Percentiles rank a stretch among this genome's conserved stretches.
phyloP scores from a whole-genome alignment of 495 filamentous ascomycete species.

The Hypoxylon lenormandii region DNA sequence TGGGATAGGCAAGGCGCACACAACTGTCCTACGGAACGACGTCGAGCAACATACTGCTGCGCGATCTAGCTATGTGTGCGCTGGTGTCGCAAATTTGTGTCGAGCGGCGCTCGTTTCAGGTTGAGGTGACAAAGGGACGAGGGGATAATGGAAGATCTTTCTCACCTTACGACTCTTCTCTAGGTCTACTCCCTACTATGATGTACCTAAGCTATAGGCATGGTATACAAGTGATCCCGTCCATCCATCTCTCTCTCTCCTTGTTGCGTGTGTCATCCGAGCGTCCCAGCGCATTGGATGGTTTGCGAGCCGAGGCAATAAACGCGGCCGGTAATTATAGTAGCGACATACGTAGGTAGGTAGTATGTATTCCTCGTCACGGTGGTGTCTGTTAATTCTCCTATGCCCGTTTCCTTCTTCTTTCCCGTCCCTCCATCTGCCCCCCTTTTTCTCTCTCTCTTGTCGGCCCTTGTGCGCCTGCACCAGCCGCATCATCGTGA shows the following conservation, averaged over 20 bases:
- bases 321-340: conserved; percentile 9
- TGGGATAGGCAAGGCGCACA: conserved; percentile 6
- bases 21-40: conserved; percentile 20
- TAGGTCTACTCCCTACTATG: too few relatives aligned
- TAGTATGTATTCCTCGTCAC: too few relatives aligned
- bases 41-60: conserved; percentile 29
- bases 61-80: conserved; percentile 27
- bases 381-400: conserved; percentile 35
- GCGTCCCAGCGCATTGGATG: conserved; percentile 18
- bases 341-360: background rate
- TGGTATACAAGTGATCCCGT: too few relatives aligned
- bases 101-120: conserved; percentile 42
- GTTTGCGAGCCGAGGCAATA: conserved; percentile 13
- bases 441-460: conserved; percentile 7
- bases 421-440: background rate
- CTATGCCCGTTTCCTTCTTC: conserved; percentile 45
- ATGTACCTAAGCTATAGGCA: too few relatives aligned
- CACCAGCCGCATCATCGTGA: conserved; percentile 36
- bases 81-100: conserved; percentile 32
- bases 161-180: too few relatives aligned
- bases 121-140: conserved; percentile 34
- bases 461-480: background rate
- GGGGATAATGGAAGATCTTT: background rate
- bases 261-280: background rate
- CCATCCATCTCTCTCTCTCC: too few relatives aligned